Evolutionary conservation across 257 asterid genomes (phyloP).

Genomic region (Lycium barbarum): DNA sequence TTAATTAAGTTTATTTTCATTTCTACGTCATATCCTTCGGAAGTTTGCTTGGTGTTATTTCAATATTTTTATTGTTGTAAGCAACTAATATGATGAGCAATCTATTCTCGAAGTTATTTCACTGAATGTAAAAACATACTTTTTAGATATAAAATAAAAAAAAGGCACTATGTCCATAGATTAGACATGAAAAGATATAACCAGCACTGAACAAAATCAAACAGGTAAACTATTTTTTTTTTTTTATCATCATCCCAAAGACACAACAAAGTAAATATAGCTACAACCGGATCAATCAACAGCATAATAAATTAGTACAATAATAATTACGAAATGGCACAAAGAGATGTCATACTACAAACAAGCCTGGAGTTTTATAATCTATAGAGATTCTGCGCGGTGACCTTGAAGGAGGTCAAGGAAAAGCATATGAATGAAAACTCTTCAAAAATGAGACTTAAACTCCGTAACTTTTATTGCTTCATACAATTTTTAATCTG

Average conservation of each 20-base stretch:
- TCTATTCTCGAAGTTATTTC: background rate
- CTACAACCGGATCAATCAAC: slow-evolving; percentile 44
- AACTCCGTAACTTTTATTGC: slow-evolving; percentile 45
- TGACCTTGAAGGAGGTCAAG: background rate
- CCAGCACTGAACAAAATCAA: background rate
- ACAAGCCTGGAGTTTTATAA: background rate
- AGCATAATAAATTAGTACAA: slow-evolving; percentile 16
- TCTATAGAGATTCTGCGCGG: background rate
- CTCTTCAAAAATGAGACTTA: slow-evolving; percentile 67
- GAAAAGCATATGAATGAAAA: slow-evolving; percentile 24
- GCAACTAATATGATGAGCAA: no score
- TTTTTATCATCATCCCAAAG: background rate
- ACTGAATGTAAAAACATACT: background rate
- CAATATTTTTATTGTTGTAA: no score
- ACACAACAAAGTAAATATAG: background rate
- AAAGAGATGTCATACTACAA: background rate
- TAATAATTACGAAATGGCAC: background rate
- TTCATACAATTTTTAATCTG: slow-evolving; percentile 54
- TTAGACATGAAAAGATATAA: background rate
- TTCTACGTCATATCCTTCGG: no score
- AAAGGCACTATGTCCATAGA: background rate
- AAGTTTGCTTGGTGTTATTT: no score
- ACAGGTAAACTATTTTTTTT: background rate
- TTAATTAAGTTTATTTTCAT: no score
- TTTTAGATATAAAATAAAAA: background rate